phyloP scores from a whole-genome alignment of 78 protist genomes.

The Isochrysis galbana region DNA sequence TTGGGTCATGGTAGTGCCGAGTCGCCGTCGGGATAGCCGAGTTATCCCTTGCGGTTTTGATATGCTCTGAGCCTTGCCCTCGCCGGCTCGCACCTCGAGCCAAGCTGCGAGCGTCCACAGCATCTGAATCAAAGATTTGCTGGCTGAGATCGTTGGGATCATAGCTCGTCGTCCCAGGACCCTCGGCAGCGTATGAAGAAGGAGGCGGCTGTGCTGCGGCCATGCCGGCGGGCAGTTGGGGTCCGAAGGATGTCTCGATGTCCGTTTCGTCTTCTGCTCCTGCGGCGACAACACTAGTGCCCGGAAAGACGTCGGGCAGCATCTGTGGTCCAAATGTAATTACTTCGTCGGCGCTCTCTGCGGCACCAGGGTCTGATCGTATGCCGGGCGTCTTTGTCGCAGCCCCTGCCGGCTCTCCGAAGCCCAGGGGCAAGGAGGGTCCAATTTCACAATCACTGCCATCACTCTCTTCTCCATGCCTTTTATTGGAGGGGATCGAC shows the following conservation, averaged over 20 bases:
- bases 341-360: too few relatives aligned
- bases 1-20: neutral
- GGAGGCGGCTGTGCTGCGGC: too few relatives aligned
- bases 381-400: neutral
- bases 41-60: too few relatives aligned
- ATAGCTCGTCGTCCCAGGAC: neutral
- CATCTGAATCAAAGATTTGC: neutral
- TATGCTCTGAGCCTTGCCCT: too few relatives aligned
- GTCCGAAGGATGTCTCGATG: neutral
- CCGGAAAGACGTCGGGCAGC: neutral
- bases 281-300: neutral
- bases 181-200: too few relatives aligned
- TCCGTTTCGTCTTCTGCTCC: neutral
- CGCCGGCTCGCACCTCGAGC: too few relatives aligned
- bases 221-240: neutral
- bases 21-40: too few relatives aligned
- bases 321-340: neutral
- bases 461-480: neutral
- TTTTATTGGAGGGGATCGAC: neutral
- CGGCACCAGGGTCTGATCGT: too few relatives aligned
- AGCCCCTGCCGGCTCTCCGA: neutral
- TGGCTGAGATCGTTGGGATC: neutral
- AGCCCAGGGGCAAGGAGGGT: neutral
- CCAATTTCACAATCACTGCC: neutral
- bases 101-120: too few relatives aligned